Evolutionary conservation across 495 filamentous ascomycete genomes (phyloP), one percentile per base, ranked within the genome.

Genomic region (Aspergillus nanangensis): DNA sequence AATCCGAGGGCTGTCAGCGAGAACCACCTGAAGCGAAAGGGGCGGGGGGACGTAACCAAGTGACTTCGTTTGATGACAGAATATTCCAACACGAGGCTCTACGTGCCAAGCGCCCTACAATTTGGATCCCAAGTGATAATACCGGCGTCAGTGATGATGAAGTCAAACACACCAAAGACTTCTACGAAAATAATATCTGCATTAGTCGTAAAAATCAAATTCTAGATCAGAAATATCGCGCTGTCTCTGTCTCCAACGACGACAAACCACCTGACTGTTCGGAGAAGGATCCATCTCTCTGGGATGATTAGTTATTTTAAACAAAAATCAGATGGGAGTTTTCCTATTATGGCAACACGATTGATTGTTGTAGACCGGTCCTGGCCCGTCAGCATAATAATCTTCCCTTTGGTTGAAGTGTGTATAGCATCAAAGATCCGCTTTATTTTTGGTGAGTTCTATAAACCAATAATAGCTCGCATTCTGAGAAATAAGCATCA

Each of bases 41-140:
- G n/a, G n/a, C n/a, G 25, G 85, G 83, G 17, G 87, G 92, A 58
- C 81, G 80, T 43, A 76, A 74, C 38, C 75, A 80, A 8, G 64
- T 79, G 36, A 69, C 64, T 1, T 51, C 74, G 38, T 55, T 55
- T 31, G 64, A 77, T 40, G 82, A 67, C 36, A 61, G 87, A 44
- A 90, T 91, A 15, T 98, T 97, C 69, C 84, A 89, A 68, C 93
- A 98, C 59, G 81, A 84, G 35, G 93, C 93, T 3, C 71, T 96
- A 17, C 80, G 92, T 32, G 87, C 94, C 9, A 83, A 87, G 42
- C 74, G 90, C 24, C 93, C 93, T 0, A 86, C 87, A 10, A 80
- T 97, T 36, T 97, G 93, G 93, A 91, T 98, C 36, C 93, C 93
- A 8, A 78, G 89, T 27, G 93, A 98, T 60, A 86, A 93, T 53